These are phyloP conservation scores for Terfezia boudieri DNA, from an alignment of 495 filamentous ascomycete genomes.

Conservation along the genomic window DNA sequence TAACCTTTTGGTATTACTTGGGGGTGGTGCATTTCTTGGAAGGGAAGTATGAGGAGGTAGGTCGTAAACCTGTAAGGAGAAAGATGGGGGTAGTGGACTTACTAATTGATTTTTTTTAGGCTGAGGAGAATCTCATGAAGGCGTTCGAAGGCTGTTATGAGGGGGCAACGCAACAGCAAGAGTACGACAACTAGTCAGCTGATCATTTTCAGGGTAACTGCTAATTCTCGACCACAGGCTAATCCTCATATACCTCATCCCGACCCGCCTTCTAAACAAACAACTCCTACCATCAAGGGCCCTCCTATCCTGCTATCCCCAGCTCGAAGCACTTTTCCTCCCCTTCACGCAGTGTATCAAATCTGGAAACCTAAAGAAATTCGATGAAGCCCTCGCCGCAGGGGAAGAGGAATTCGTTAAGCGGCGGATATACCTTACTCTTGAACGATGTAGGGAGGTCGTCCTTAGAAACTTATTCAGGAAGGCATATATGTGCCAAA, in stretches of 20 bases:
- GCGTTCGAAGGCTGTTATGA: background rate
- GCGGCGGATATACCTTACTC: constrained; percentile 81
- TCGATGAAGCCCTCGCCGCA: constrained; percentile 58
- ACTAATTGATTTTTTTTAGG: background rate
- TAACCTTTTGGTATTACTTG: constrained; percentile 92
- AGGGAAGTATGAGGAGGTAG: constrained; percentile 46
- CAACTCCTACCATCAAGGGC: constrained; percentile 53
- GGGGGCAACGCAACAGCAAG: background rate
- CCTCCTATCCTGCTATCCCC: constrained; percentile 53
- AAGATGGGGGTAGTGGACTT: too few relatives aligned
- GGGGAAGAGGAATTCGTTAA: constrained; percentile 78
- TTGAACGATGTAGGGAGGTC: constrained; percentile 81
- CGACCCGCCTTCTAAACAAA: constrained; percentile 67
- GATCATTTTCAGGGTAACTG: background rate
- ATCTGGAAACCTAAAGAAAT: constrained; percentile 56
- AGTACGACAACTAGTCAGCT: constrained; percentile 1
- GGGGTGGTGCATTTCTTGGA: constrained; percentile 79
- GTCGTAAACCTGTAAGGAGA: background rate
- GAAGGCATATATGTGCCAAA: constrained; percentile 66
- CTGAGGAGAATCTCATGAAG: background rate
- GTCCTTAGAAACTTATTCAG: constrained; percentile 71
- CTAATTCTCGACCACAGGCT: constrained; percentile 31
- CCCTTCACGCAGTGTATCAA: constrained; percentile 59
- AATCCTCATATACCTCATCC: constrained; percentile 89
- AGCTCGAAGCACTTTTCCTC: constrained; percentile 53